phyloP scores from a whole-genome alignment of 192 early-diverging fungal species.

The Paraglomus occultum region DNA sequence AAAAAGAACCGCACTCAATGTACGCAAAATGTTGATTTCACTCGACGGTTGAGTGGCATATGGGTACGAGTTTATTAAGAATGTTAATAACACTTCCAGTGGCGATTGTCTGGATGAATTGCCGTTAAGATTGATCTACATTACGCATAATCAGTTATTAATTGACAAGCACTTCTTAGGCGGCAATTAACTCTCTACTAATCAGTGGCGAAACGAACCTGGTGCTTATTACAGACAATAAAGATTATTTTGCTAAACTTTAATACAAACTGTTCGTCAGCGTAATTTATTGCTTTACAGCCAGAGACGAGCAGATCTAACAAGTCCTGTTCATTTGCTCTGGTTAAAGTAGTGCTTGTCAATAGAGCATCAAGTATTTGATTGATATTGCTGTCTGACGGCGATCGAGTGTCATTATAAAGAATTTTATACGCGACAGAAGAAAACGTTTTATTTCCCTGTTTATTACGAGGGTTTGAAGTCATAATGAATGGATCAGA shows the following conservation, averaged over 20 bases:
- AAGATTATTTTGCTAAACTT: slow-evolving; percentile 28
- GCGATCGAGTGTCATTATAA: too few species aligned
- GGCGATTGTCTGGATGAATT: not conserved
- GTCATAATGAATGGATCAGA: too few species aligned
- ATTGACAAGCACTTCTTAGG: too few species aligned
- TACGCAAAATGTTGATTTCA: slow-evolving; percentile 48
- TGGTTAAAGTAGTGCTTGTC: slow-evolving; percentile 23
- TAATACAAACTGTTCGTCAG: slow-evolving; percentile 10
- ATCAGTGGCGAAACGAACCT: not conserved
- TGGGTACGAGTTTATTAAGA: slow-evolving; percentile 15
- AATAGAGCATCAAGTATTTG: slow-evolving; percentile 21
- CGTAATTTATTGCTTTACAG: slow-evolving; percentile 10
- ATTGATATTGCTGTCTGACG: not conserved
- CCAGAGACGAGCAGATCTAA: slow-evolving; percentile 22
- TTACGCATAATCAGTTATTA: not conserved
- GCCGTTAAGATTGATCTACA: slow-evolving; percentile 4
- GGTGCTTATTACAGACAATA: slow-evolving; percentile 19
- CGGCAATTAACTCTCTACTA: not conserved
- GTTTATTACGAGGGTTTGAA: too few species aligned
- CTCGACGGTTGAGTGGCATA: not conserved
- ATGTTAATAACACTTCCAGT: slow-evolving; percentile 16
- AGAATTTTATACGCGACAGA: too few species aligned
- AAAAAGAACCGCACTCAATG: slow-evolving; percentile 49
- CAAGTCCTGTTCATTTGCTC: slow-evolving; percentile 7
- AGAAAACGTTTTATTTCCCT: too few species aligned